Conservation (phyloP, 768 basidiomycete genomes). For the Pleurotus platypus region DNA sequence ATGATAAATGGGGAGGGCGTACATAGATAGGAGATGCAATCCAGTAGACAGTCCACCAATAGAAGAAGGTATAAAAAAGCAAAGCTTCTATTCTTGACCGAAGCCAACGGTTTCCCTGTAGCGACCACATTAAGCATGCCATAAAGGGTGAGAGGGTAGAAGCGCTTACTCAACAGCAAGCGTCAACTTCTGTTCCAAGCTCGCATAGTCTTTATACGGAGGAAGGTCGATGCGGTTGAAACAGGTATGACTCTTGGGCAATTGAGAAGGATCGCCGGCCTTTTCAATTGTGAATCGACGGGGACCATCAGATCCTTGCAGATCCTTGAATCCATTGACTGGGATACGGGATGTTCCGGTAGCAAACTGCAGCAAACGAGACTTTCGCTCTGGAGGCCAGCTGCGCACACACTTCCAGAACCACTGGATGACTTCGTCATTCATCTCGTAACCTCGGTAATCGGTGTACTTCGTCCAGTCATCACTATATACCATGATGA, state of each 20-base stretch:
- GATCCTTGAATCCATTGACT: slow-evolving; percentile 97
- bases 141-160: slow-evolving; percentile 5
- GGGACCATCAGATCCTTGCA: slow-evolving; percentile 97
- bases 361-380: slow-evolving; percentile 91
- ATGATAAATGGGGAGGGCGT: slow-evolving; percentile 5
- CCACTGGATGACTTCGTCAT: slow-evolving; percentile 97
- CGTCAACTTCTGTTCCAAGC: slow-evolving; percentile 91
- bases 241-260: slow-evolving; percentile 96
- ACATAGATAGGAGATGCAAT: slow-evolving; percentile 6
- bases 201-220: slow-evolving; percentile 95
- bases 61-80: slow-evolving; percentile 11
- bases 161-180: slow-evolving; percentile 85
- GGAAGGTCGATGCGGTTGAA: slow-evolving; percentile 97
- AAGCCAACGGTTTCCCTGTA: slow-evolving; percentile 89
- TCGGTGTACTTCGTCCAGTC: slow-evolving; percentile 99
- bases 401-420: slow-evolving; percentile 99
- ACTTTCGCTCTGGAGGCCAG: slow-evolving; percentile 99
- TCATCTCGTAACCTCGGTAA: slow-evolving; percentile 94
- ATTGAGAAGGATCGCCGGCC: slow-evolving; percentile 91
- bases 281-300: slow-evolving; percentile 98
- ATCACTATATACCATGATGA: slow-evolving; percentile 45
- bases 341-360: slow-evolving; percentile 97
- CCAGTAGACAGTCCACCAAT: slow-evolving; percentile 14
- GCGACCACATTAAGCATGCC: slow-evolving; percentile 12
- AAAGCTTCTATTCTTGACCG: slow-evolving; percentile 71